Conservation (phyloP, 176 grass and related monocot species). For the Avena sativa region DNA sequence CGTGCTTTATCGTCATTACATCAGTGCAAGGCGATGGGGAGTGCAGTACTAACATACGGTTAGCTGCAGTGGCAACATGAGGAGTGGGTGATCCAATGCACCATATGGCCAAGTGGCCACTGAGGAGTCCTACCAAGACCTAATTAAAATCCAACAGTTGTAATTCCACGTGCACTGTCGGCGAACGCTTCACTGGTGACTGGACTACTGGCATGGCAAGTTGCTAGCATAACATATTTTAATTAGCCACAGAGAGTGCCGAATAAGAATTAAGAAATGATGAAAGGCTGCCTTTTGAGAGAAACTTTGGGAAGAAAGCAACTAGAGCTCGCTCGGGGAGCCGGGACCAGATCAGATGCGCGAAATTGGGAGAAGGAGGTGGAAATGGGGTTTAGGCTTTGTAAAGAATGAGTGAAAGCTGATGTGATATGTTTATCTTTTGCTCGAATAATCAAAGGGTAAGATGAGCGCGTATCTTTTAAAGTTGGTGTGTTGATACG, state of each 20-base stretch:
- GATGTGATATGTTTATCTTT: neutral
- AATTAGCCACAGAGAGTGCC: neutral
- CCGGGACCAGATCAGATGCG: slow-evolving; percentile 16
- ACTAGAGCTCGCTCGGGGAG: neutral
- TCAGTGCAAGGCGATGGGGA: neutral
- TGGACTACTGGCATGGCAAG: neutral
- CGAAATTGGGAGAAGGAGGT: slow-evolving; percentile 1
- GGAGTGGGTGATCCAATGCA: slow-evolving; percentile 33
- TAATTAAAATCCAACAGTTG: neutral
- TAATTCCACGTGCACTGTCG: slow-evolving; percentile 29
- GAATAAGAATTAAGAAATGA: neutral
- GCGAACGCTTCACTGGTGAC: neutral
- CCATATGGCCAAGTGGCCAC: slow-evolving; percentile 37
- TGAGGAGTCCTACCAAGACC: slow-evolving; percentile 12
- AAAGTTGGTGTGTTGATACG: neutral
- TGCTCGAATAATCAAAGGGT: neutral
- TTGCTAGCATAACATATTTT: neutral
- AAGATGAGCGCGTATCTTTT: neutral
- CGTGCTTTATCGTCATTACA: neutral
- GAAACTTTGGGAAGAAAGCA: slow-evolving; percentile 49
- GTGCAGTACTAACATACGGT: neutral
- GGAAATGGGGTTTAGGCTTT: neutral
- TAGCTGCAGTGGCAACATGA: neutral
- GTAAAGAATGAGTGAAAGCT: neutral
- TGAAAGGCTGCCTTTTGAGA: neutral